Conservation (phyloP, 257 asterid species). For the Solanum gandarillasii region DNA sequence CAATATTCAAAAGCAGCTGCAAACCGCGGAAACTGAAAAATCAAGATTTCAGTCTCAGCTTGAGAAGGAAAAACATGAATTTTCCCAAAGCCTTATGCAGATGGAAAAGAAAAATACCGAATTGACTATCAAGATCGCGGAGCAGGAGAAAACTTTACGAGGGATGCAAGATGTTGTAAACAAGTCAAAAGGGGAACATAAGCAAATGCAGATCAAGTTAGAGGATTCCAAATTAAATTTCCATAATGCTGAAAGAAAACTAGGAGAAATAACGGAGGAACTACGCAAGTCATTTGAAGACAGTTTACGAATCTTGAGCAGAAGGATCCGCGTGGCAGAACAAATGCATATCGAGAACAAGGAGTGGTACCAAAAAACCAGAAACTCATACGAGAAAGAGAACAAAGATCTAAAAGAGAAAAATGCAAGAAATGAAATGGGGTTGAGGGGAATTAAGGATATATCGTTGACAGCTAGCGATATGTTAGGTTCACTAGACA, state of each 20-base stretch:
- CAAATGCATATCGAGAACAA: slow-evolving; percentile 69
- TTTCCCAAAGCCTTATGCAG: slow-evolving; percentile 1
- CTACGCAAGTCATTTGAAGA: slow-evolving; percentile 57
- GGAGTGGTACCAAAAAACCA: slow-evolving; percentile 49
- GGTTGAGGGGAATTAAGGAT: slow-evolving; percentile 29
- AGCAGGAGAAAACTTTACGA: slow-evolving; percentile 16
- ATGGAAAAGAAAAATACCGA: slow-evolving; percentile 34
- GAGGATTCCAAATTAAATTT: slow-evolving; percentile 26
- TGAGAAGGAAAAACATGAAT: slow-evolving; percentile 22
- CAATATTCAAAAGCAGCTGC: slow-evolving; percentile 15
- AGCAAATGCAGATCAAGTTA: not conserved
- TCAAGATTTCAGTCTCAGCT: slow-evolving; percentile 10
- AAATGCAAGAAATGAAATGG: slow-evolving; percentile 4
- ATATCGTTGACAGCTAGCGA: slow-evolving; percentile 39
- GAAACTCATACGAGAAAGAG: slow-evolving; percentile 25
- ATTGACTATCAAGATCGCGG: slow-evolving; percentile 17
- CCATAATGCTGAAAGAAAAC: slow-evolving; percentile 36
- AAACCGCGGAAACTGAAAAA: slow-evolving; percentile 14
- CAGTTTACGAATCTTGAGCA: slow-evolving; percentile 53
- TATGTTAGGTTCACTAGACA: slow-evolving; percentile 37
- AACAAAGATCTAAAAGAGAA: slow-evolving; percentile 29
- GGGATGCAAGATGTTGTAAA: not conserved
- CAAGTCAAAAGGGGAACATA: slow-evolving; percentile 19
- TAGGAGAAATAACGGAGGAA: slow-evolving; percentile 61
- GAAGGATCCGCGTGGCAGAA: slow-evolving; percentile 77